Evolutionary conservation across 1,139 yeast genomes (phyloP).

Genomic region (Saccharomyces hybrid): DNA sequence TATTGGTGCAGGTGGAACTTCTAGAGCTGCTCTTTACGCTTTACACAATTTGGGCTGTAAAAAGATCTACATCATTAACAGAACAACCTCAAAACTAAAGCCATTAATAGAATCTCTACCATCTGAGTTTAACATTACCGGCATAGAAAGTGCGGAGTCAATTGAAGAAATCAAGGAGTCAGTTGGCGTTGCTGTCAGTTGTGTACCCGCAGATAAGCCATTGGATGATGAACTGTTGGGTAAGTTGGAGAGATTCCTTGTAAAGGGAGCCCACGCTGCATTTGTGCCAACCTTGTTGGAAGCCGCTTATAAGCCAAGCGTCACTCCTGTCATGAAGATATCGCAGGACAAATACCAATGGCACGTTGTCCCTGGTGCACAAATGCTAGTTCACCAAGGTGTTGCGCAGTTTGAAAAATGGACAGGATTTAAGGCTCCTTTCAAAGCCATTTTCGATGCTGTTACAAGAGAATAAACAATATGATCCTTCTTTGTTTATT

Average conservation of each 20-base stretch:
- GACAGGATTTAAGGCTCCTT: slow-evolving; percentile 65
- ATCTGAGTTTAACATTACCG: slow-evolving; percentile 47
- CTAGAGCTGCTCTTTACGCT: slow-evolving; percentile 92
- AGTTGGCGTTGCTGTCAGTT: slow-evolving; percentile 65
- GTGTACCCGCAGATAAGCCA: slow-evolving; percentile 83
- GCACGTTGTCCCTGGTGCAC: slow-evolving; percentile 78
- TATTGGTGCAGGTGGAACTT: slow-evolving; percentile 96
- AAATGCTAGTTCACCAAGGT: slow-evolving; percentile 91
- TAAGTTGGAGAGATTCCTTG: slow-evolving; percentile 44
- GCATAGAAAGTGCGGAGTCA: slow-evolving; percentile 46
- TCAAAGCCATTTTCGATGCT: slow-evolving; percentile 51
- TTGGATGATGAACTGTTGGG: slow-evolving; percentile 47
- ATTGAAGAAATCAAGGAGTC: slow-evolving; percentile 34
- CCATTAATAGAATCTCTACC: slow-evolving; percentile 61
- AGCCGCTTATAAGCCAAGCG: slow-evolving; percentile 86
- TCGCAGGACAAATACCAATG: slow-evolving; percentile 58
- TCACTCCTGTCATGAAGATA: slow-evolving; percentile 76
- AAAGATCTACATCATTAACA: slow-evolving; percentile 70
- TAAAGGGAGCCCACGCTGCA: slow-evolving; percentile 31
- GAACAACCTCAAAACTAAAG: slow-evolving; percentile 64
- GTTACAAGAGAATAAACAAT: slow-evolving; percentile 34
- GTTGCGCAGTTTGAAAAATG: slow-evolving; percentile 75
- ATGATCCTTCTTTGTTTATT: not conserved
- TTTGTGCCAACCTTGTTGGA: slow-evolving; percentile 61
- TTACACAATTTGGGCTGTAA: slow-evolving; percentile 70